Conservation (phyloP, 345 rosid genomes). For the Draba incana region DNA sequence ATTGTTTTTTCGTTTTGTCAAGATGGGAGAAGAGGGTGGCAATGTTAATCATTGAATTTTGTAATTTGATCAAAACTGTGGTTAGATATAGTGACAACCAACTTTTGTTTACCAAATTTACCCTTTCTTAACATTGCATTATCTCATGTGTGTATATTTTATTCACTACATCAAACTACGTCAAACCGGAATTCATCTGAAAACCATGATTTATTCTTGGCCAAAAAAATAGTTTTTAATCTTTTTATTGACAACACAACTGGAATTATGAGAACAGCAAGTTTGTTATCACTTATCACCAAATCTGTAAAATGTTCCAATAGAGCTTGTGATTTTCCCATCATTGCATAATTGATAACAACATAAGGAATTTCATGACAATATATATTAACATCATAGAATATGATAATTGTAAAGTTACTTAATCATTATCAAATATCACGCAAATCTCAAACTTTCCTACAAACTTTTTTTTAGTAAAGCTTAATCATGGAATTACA, state of each 20-base stretch:
- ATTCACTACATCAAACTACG: neutral
- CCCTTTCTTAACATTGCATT: neutral
- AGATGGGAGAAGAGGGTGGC: conserved; percentile 20
- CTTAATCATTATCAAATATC: neutral
- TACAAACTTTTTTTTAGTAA: neutral
- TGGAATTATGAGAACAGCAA: neutral
- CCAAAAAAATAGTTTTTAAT: too few species aligned
- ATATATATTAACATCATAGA: neutral
- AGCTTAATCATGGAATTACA: neutral
- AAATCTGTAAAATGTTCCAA: neutral
- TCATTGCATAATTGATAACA: neutral
- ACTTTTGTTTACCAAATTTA: neutral
- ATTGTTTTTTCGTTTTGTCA: neutral
- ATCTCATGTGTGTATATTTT: neutral
- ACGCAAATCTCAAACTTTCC: neutral
- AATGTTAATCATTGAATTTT: conserved; percentile 31
- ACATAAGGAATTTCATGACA: neutral
- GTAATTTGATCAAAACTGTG: conserved; percentile 25
- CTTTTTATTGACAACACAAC: neutral
- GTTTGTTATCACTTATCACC: neutral
- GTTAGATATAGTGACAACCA: conserved; percentile 30
- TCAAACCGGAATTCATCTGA: neutral
- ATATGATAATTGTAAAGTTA: neutral
- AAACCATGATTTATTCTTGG: neutral
- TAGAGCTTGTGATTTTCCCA: neutral